Evolutionary conservation across 192 early-diverging fungal genomes (phyloP), one percentile per base, ranked within the genome.

Genomic region (Allomyces javanicus): DNA sequence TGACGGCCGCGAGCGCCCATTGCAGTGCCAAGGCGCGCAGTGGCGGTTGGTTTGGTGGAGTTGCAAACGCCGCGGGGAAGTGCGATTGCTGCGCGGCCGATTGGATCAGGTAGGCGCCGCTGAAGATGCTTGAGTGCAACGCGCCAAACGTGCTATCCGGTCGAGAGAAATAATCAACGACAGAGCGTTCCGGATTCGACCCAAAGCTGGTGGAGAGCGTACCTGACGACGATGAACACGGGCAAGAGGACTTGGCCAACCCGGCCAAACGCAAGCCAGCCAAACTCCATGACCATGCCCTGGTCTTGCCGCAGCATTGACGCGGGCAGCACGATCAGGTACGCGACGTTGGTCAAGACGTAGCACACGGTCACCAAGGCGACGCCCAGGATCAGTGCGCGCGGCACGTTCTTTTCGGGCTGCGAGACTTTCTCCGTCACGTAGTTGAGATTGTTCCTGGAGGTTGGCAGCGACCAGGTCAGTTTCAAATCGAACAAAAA

Each of bases 401-500:
- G 62, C 21, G 80, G 80, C 40, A 82, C 68, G 65, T 76, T 75
- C 50, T 58, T 64, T 6, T 68, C 62, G 21, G 78, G 76, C 45
- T 82, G 68, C 62, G 70, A 65, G 17, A 82, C 69, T 65, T 82
- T 78, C 1, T 75, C 80, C 0, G 80, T 72, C 17, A 82, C 80
- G 11, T 76, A 55, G 65, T 82, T 82, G 24, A 82, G 70, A 65
- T 71, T 76, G 66, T 76, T 81, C 78, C 77, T 75, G 64, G 10
- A 9, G 27, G 24, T 33, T 58, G 33, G 7, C 9, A 3, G 33
- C 7, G 7, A 40, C 7, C 7, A 9, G 5, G 3, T 40, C 33
- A 40, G 33, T 40, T 27, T 27, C 33, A 40, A 40, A 58, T 58
- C 50, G 10, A 0, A 12, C 6, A 4, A 58, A 21, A 4, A 9